A percentile compares a stretch with the other conserved stretches of the same genome.
These are phyloP conservation scores for Penicillium oxalicum DNA, from an alignment of 2,329 filamentous ascomycete species.

Conservation along the genomic window DNA sequence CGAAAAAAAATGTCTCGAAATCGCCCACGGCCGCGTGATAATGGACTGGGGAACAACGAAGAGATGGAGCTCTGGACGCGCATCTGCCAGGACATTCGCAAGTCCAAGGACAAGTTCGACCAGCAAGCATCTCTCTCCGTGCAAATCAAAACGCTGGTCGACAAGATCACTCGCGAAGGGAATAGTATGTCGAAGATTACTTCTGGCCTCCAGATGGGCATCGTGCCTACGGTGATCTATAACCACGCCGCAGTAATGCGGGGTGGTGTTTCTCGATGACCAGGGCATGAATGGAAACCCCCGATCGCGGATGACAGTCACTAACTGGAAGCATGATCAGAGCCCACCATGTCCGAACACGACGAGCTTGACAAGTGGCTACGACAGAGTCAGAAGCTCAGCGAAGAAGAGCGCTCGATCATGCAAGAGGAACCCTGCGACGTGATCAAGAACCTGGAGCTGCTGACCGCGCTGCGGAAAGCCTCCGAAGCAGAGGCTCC, in stretches of 20 bases:
- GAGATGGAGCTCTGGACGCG: conserved; percentile 43
- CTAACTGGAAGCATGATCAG: conserved; percentile 20
- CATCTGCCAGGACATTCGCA: conserved; percentile 38
- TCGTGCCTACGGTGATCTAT: background rate
- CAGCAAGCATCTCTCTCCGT: conserved; percentile 35
- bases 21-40: conserved; percentile 38
- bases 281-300: no score
- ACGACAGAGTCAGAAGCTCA: conserved; percentile 42
- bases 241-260: no score
- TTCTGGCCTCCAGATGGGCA: background rate
- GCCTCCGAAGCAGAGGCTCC: conserved; percentile 43
- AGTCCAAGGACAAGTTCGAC: conserved; percentile 41
- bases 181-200: conserved; percentile 33
- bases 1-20: conserved; percentile 37
- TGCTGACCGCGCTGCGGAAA: conserved; percentile 45
- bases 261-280: no score
- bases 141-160: conserved; percentile 39
- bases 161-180: conserved; percentile 40
- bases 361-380: conserved; percentile 43
- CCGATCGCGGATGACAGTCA: background rate
- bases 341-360: conserved; percentile 36
- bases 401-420: conserved; percentile 45
- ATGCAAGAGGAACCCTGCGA: conserved; percentile 46
- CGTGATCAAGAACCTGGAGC: conserved; percentile 46
- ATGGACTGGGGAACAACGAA: conserved; percentile 40